Evolutionary conservation across 1,284 basidiomycete species (phyloP), one percentile per base, ranked within the genome.

Genomic region (Ustilago shanxiensis): DNA sequence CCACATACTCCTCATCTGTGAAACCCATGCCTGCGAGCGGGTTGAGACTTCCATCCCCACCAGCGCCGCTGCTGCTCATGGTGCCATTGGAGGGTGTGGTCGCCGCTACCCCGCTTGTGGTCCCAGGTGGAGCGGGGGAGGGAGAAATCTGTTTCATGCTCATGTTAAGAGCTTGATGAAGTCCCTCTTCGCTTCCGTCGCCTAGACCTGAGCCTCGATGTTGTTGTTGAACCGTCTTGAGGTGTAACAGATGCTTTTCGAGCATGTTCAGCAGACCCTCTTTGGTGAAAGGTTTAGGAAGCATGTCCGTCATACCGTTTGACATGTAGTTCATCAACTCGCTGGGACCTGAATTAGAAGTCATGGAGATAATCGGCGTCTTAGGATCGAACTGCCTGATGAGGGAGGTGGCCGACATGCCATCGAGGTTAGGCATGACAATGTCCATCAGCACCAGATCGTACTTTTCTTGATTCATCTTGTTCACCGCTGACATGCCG

Each of bases 291-390:
- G 95, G 95, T 86, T 98, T 98, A 9, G 95, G 93, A n/a, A 98
- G 88, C 66, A 97, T 93, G 87, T 98, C 95, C 86, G 96, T 98
- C 95, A 98, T 98, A 24, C 90, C 92, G 47, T 91, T 91, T 10
- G 91, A 92, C 87, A 93, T 94, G 85, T 95, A 96, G n/a, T 91
- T 93, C 89, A 95, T 91, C 77, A 96, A 91, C 83, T 96, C 93
- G 81, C 91, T 91, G 22, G 95, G 95, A 78, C 93, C 93, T 59
- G 93, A 94, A 86, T 96, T 97, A 83, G 91, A 92, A 60, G 95
- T 97, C 95, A 98, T 97, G 16, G 93, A 95, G 81, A 98, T 97
- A 86, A 97, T 97, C 2, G 95, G 95, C 53, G 95, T 98, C 88
- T 91, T 92, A 67, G 91, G 91, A 87, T 98, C 95, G 83, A 98